Evolutionary conservation across 352 stramenopile species (phyloP).

Genomic region (Phytophthora kernoviae): DNA sequence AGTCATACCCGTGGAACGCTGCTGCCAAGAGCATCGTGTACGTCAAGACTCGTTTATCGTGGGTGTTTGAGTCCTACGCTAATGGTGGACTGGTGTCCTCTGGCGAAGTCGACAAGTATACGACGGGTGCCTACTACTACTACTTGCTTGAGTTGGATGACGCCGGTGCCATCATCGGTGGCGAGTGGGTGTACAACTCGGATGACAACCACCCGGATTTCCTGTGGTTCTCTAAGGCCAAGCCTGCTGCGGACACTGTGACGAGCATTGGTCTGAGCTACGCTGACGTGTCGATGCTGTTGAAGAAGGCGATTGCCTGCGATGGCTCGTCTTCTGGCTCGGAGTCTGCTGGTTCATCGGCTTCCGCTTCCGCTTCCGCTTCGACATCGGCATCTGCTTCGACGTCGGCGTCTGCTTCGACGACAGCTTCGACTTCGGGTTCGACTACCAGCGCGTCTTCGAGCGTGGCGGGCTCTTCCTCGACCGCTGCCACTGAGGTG

Average conservation of each 20-base stretch:
- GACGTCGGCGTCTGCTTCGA: neutral
- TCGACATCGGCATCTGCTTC: slow-evolving; percentile 6
- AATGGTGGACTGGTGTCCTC: slow-evolving; percentile 39
- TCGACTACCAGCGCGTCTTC: neutral
- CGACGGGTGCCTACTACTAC: slow-evolving; percentile 31
- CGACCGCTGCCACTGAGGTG: slow-evolving; percentile 4
- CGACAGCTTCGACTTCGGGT: slow-evolving; percentile 1
- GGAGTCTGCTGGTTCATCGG: slow-evolving; percentile 13
- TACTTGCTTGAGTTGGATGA: slow-evolving; percentile 52
- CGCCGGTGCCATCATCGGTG: slow-evolving; percentile 39
- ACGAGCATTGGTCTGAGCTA: slow-evolving; percentile 31
- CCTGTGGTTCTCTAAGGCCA: slow-evolving; percentile 37
- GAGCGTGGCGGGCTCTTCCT: neutral
- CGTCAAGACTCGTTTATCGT: slow-evolving; percentile 46
- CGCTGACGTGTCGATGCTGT: slow-evolving; percentile 29
- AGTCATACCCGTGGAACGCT: slow-evolving; percentile 59
- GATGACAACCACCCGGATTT: slow-evolving; percentile 45
- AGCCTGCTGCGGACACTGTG: slow-evolving; percentile 27
- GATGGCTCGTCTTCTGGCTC: slow-evolving; percentile 14
- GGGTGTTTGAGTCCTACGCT: slow-evolving; percentile 46
- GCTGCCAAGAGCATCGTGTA: slow-evolving; percentile 48
- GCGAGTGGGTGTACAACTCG: slow-evolving; percentile 49
- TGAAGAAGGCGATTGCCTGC: slow-evolving; percentile 31
- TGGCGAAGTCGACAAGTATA: slow-evolving; percentile 29
- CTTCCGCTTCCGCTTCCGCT: slow-evolving; percentile 10